These are phyloP conservation scores for Chrysopogon serrulatus DNA, from an alignment of 176 grass and related monocot species.

Conservation along the genomic window DNA sequence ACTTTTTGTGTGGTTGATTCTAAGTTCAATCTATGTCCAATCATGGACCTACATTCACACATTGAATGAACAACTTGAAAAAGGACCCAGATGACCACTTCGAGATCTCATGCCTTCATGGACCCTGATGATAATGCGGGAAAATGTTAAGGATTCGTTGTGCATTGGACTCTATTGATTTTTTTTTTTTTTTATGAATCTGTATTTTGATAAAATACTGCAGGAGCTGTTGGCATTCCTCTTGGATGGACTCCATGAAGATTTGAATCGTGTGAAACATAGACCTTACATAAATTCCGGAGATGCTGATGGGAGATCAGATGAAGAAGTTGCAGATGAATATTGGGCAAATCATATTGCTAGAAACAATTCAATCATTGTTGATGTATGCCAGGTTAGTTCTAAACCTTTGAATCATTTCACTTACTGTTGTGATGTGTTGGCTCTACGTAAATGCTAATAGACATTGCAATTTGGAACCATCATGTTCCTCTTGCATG, in stretches of 20 bases:
- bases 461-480: not conserved
- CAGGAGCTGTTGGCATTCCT: constrained; percentile 97
- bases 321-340: constrained; percentile 97
- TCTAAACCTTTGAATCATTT: not conserved
- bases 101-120: not conserved
- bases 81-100: not conserved
- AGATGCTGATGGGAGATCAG: constrained; percentile 91
- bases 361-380: constrained; percentile 98
- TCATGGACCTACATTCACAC: not conserved
- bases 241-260: constrained; percentile 96
- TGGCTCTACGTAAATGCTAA: not conserved
- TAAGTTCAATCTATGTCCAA: not conserved
- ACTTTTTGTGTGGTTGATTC: not conserved
- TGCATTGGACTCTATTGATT: not conserved
- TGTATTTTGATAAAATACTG: constrained; percentile 13
- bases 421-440: not conserved
- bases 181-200: not conserved
- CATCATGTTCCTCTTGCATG: constrained; percentile 4
- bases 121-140: not conserved
- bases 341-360: constrained; percentile 99
- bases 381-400: constrained; percentile 98
- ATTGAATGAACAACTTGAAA: not conserved
- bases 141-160: not conserved
- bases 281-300: constrained; percentile 83
- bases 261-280: constrained; percentile 97